Base-by-base conservation (phyloP, 169 alveolate species). In the Eimeria praecox region DNA sequence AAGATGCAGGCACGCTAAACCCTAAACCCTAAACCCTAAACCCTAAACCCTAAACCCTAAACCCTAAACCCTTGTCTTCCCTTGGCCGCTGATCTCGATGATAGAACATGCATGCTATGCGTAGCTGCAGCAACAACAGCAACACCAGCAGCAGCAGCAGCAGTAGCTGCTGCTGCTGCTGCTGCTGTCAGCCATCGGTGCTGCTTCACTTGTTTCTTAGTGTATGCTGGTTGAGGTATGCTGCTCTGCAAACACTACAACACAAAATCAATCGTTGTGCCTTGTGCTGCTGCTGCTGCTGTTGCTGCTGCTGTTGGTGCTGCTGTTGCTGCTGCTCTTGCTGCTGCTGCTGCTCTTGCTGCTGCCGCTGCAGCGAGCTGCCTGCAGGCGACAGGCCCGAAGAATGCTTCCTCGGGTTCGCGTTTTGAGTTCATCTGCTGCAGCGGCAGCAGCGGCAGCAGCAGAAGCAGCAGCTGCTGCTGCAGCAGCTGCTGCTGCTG, bases 361-460 rank as follows among this genome's bases (percentile, higher is more conserved):
- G n/a, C n/a, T n/a, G n/a, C n/a, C n/a, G n/a, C n/a, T 77, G 87
- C 87, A 77, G 87, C 87, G 87, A 46, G 87, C 87, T 22, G 87
- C 52, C 35, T 77, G 87, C 87, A 38, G 87, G 52, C 56, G 87
- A 40, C 87, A 40, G 54, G 87, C 87, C 59, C 87, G 87, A 40
- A 14, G 8, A 10, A 24, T 77, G 12, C 87, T 77, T 77, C 59
- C 87, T 22, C 87, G 87, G 62, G 59, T 38, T 30, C 87, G 87
- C 87, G 52, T 77, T 40, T 46, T 77, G 64, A 40, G 62, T 77
- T 10, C 87, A 18, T 77, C 87, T 22, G 87, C 87, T 40, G 87
- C 87, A 77, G 87, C 87, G 20, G 80, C 80, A 8, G 80, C 80
- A 30, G 80, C 42, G 9, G 44, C 80, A 30, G 80, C 80, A 69